Evolutionary conservation across 2,329 filamentous ascomycete genomes (phyloP).

Genomic region (Claviceps fusiformis): DNA sequence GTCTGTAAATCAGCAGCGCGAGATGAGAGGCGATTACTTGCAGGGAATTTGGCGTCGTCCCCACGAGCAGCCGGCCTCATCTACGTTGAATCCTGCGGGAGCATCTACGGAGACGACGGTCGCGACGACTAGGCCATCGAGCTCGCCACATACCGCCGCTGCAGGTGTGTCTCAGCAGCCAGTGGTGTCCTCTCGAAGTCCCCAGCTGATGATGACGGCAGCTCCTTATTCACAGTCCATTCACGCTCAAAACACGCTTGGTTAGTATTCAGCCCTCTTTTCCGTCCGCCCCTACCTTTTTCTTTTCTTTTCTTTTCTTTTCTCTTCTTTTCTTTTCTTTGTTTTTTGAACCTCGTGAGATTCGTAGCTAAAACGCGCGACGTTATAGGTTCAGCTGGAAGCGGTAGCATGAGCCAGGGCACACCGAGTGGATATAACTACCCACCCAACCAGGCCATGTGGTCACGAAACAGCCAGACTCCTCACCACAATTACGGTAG

Average conservation of each 20-base stretch:
- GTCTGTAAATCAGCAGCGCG: conserved; percentile 64
- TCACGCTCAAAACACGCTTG: conserved; percentile 57
- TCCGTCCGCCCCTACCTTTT: too few species aligned
- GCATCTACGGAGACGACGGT: conserved; percentile 28
- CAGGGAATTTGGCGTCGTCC: conserved; percentile 71
- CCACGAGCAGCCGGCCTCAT: conserved; percentile 57
- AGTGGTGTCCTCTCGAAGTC: conserved; percentile 47
- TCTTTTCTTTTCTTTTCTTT: conserved; percentile 18
- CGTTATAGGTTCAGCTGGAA: conserved; percentile 34
- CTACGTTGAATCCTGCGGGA: conserved; percentile 32
- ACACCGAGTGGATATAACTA: conserved; percentile 52
- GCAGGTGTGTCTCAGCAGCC: conserved; percentile 42
- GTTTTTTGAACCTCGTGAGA: too few species aligned
- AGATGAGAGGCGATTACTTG: conserved; percentile 65
- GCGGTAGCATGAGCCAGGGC: conserved; percentile 35
- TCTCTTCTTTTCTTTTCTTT: background rate
- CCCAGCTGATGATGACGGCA: conserved; percentile 52
- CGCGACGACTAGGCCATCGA: conserved; percentile 38
- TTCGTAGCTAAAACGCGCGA: background rate
- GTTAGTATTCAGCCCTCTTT: conserved; percentile 51
- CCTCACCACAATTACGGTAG: conserved; percentile 42
- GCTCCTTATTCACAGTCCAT: conserved; percentile 57
- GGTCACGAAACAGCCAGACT: conserved; percentile 52
- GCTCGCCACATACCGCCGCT: conserved; percentile 44
- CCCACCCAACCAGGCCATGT: conserved; percentile 44